These are phyloP conservation scores for Dalbergia oliveri DNA, from an alignment of 306 rosid species.

Conservation along the genomic window DNA sequence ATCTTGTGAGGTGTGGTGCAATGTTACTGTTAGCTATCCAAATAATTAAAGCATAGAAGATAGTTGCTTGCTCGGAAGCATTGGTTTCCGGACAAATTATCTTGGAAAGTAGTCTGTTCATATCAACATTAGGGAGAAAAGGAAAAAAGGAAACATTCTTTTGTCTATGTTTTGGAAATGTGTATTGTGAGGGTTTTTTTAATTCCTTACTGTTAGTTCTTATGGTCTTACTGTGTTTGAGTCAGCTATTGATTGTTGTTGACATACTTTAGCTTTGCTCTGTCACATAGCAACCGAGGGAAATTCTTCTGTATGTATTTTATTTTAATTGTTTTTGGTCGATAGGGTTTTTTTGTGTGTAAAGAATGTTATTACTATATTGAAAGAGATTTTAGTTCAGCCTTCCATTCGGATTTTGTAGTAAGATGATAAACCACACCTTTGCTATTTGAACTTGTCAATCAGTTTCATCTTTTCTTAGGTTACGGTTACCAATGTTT, in stretches of 20 bases:
- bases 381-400: constrained; percentile 35
- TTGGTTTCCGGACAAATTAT: constrained; percentile 39
- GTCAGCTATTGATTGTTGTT: constrained; percentile 46
- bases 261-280: constrained; percentile 38
- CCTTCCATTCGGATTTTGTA: constrained; percentile 28
- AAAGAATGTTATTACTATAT: constrained; percentile 42
- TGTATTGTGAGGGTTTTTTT: constrained; percentile 41
- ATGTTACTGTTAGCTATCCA: constrained; percentile 38
- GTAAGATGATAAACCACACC: constrained; percentile 8
- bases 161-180: constrained; percentile 37
- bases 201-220: constrained; percentile 35
- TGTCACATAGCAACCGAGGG: constrained; percentile 47
- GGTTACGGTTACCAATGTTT: no score
- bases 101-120: constrained; percentile 42
- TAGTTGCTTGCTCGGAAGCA: constrained; percentile 44
- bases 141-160: constrained; percentile 35
- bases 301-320: constrained; percentile 33
- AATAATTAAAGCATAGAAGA: constrained; percentile 44
- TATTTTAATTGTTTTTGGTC: not conserved
- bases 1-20: constrained; percentile 46
- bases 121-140: constrained; percentile 27
- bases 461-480: not conserved
- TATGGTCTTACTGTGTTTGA: constrained; percentile 35
- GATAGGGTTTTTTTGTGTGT: constrained; percentile 45
- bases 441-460: not conserved